Base-by-base conservation (phyloP, 192 early-diverging fungal species). In the Coemansia sp. region DNA sequence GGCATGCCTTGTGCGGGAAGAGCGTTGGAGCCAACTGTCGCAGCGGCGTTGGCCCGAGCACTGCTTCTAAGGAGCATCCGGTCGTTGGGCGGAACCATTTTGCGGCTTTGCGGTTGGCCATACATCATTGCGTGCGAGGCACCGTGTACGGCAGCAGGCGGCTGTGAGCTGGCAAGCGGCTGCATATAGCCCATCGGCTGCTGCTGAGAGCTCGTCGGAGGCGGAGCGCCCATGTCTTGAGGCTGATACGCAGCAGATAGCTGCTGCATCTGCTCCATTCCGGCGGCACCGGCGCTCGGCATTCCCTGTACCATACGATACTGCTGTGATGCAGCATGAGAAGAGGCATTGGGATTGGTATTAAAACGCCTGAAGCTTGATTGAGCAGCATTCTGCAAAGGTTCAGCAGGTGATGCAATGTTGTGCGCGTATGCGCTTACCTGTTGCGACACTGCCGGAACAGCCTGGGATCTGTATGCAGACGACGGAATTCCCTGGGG, bases 331-430 rank as follows among this genome's bases (percentile, higher is more conserved):
- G 65, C 62, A 67, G 65, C 64, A 39, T 57, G 64, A 65, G 71
- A 65, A 31, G 62, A 31, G 56, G 62, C 60, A 74, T 64, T 68
- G 54, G 72, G 19, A 41, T 80, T 67, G 26, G 50, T 65, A 59
- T 68, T 71, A 68, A 74, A 68, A 59, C 77, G 77, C 52, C 77
- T 71, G 65, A 80, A 80, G 62, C 77, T 80, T 65, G 77, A 80
- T 53, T 58, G 68, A 21, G 64, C 53, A 4, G 67, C 47, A 45
- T 67, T 59, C 61, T 71, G 71, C 6, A 48, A 17, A 3, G 68
- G 49, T 21, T 71, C 72, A 26, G 55, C 65, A 38, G 61, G 57
- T 43, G 65, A 52, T 27, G 53, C 66, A 48, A 59, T 68, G 57
- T 71, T 65, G 57, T 55, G 59, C 55, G 59, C 72, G 62, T 71